phyloP scores from a whole-genome alignment of 768 basidiomycete genomes.

The Pisolithus tinctorius region DNA sequence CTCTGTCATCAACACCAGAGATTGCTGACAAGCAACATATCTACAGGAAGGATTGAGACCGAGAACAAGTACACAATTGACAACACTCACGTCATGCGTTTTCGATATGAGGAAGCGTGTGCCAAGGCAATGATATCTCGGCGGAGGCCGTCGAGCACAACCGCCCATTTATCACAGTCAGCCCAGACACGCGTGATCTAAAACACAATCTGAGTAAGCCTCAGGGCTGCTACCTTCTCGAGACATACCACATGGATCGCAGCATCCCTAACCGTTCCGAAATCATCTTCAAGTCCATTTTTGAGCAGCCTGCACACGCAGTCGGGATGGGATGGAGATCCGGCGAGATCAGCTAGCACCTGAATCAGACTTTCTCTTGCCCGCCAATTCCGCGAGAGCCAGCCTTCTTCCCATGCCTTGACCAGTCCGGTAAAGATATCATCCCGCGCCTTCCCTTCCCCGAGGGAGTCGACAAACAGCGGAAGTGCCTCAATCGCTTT shows the following conservation, averaged over 20 bases:
- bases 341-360: slow-evolving; percentile 45
- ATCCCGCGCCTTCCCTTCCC: slow-evolving; percentile 36
- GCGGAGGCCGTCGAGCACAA: slow-evolving; percentile 32
- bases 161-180: slow-evolving; percentile 30
- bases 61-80: slow-evolving; percentile 4
- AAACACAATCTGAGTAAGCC: slow-evolving; percentile 5
- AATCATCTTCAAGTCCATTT: slow-evolving; percentile 64
- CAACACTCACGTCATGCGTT: slow-evolving; percentile 63
- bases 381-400: slow-evolving; percentile 64
- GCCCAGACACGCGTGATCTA: slow-evolving; percentile 46
- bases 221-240: slow-evolving; percentile 5
- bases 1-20: slow-evolving; percentile 36
- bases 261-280: slow-evolving; percentile 80
- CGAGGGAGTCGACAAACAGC: slow-evolving; percentile 49
- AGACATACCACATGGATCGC: slow-evolving; percentile 59
- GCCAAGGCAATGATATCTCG: slow-evolving; percentile 40
- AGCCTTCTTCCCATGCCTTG: slow-evolving; percentile 49
- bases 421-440: slow-evolving; percentile 41
- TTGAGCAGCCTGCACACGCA: slow-evolving; percentile 48
- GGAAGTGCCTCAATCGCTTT: slow-evolving; percentile 65
- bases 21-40: slow-evolving; percentile 68
- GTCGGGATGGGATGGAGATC: slow-evolving; percentile 37
- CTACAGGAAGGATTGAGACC: slow-evolving; percentile 32
- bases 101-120: slow-evolving; percentile 43
- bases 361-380: slow-evolving; percentile 67